These are phyloP conservation scores for Aspergillus bombycis DNA, from an alignment of 2,329 filamentous ascomycete genomes.

Conservation along the genomic window DNA sequence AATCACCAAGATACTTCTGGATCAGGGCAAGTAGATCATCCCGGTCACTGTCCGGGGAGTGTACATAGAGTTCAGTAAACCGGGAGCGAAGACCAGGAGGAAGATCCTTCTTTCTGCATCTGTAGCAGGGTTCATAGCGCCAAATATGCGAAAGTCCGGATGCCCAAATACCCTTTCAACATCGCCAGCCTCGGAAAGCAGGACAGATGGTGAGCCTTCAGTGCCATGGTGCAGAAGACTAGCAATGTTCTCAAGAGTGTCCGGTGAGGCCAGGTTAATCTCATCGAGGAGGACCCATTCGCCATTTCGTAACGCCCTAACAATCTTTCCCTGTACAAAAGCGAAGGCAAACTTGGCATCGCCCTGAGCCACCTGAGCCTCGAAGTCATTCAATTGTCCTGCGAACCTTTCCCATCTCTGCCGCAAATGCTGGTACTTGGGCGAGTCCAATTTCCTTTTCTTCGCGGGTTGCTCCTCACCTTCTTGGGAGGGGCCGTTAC, in stretches of 20 bases:
- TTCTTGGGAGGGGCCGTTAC: constrained; percentile 53
- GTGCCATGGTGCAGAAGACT: constrained; percentile 78
- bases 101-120: constrained; percentile 93
- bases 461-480: constrained; percentile 68
- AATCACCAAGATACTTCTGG: constrained; percentile 78
- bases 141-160: constrained; percentile 92
- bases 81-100: constrained; percentile 84
- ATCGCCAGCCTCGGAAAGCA: constrained; percentile 91
- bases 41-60: constrained; percentile 82
- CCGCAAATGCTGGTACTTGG: constrained; percentile 58
- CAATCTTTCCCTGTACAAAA: constrained; percentile 93
- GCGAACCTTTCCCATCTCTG: constrained; percentile 82
- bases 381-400: constrained; percentile 73
- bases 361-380: constrained; percentile 72
- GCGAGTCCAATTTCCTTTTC: constrained; percentile 65
- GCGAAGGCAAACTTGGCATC: constrained; percentile 86
- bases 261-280: constrained; percentile 92
- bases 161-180: constrained; percentile 89
- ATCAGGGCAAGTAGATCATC: constrained; percentile 89
- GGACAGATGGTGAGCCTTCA: constrained; percentile 73
- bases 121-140: constrained; percentile 98
- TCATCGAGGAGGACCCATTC: constrained; percentile 98
- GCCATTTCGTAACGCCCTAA: constrained; percentile 92
- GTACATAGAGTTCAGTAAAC: constrained; percentile 95
- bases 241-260: constrained; percentile 90